A percentile compares a stretch with the other conserved stretches of the same genome.
These are phyloP conservation scores for Sphenostylis stenocarpa DNA, from an alignment of 306 rosid genomes.

Conservation along the genomic window DNA sequence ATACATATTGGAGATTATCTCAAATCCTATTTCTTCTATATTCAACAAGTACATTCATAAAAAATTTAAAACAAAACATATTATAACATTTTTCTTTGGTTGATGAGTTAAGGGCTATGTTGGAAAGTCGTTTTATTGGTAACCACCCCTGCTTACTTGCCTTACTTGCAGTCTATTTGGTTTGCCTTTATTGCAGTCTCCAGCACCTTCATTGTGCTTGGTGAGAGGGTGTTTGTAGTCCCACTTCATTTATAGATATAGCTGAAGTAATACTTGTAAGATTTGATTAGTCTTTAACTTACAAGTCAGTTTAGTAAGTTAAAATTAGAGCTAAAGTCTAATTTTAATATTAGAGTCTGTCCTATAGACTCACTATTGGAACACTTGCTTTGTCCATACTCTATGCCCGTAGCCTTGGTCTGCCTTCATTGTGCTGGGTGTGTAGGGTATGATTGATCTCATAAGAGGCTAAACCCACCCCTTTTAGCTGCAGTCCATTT, in stretches of 20 bases:
- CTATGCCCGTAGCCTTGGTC: background rate
- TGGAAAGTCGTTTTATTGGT: background rate
- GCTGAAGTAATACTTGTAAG: background rate
- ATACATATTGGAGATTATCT: too few species aligned
- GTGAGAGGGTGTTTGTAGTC: background rate
- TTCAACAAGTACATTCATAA: too few species aligned
- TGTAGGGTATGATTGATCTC: background rate
- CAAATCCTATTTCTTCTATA: too few species aligned
- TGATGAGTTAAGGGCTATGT: background rate
- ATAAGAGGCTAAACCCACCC: background rate
- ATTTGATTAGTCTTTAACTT: background rate
- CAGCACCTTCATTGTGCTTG: background rate
- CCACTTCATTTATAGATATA: background rate
- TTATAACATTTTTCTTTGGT: too few species aligned
- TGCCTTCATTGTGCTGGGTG: background rate
- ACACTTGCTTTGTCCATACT: background rate
- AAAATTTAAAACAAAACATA: too few species aligned
- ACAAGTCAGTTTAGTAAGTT: background rate
- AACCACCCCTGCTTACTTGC: background rate
- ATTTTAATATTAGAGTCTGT: background rate
- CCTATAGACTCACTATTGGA: background rate
- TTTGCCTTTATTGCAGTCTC: background rate
- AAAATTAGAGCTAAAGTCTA: background rate
- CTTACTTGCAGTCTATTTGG: background rate
- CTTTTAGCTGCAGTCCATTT: background rate